Evolutionary conservation across 305 asterid species (phyloP).

Genomic region (Solanum aculeatissimum): DNA sequence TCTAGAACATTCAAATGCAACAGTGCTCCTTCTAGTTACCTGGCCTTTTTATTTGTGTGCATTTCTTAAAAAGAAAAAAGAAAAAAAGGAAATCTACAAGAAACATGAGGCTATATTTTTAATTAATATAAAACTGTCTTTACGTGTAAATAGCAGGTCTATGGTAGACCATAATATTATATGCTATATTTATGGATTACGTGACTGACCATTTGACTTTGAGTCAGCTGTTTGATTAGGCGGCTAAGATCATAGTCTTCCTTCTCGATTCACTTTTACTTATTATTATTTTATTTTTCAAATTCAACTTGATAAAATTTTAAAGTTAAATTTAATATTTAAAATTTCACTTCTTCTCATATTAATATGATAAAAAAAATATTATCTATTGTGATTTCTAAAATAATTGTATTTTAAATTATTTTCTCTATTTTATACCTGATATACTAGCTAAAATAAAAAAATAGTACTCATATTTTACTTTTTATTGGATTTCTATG

Average conservation of each 20-base stretch:
- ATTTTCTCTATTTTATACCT: neutral
- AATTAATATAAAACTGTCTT: neutral
- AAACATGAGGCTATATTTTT: neutral
- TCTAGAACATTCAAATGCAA: no score
- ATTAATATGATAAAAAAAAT: no score
- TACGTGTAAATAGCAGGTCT: neutral
- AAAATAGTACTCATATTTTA: neutral
- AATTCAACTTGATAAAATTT: no score
- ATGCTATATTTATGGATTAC: neutral
- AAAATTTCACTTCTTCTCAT: no score
- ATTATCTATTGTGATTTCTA: neutral
- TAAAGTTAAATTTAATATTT: no score
- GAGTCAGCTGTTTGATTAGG: neutral
- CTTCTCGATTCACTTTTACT: no score
- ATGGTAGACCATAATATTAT: neutral
- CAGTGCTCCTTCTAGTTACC: neutral
- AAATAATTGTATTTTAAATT: no score
- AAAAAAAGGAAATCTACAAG: neutral
- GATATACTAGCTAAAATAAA: neutral
- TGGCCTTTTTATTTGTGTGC: neutral
- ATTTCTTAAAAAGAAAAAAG: neutral
- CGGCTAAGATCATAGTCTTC: no score
- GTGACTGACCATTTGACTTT: neutral
- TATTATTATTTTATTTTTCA: no score
- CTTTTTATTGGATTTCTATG: neutral